Evolutionary conservation across 2,329 filamentous ascomycete species (phyloP).

Genomic region (Phialocephala sp.): DNA sequence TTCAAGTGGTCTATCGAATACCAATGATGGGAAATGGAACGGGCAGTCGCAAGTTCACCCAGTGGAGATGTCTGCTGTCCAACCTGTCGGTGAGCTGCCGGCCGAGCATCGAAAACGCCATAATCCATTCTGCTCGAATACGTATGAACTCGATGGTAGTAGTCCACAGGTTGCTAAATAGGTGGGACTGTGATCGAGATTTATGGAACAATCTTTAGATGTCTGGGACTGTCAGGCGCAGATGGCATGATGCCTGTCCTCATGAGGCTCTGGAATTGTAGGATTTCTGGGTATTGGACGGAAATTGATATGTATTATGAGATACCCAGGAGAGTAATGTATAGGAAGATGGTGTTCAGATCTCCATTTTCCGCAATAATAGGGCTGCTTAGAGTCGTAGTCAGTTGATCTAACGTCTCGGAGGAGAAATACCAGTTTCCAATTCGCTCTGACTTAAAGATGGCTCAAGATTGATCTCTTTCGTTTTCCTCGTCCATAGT

Average conservation of each 20-base stretch:
- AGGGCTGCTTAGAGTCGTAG: too few relatives aligned
- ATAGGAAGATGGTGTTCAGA: neutral
- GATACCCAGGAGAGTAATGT: constrained; percentile 8
- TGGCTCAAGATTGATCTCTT: too few relatives aligned
- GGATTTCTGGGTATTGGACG: neutral
- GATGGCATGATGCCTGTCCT: neutral
- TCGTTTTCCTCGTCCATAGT: too few relatives aligned
- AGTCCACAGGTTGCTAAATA: neutral
- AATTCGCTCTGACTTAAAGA: too few relatives aligned
- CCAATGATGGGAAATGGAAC: neutral
- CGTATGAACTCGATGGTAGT: neutral
- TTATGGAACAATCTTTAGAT: neutral
- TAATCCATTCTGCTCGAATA: constrained; percentile 1
- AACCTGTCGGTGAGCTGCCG: neutral
- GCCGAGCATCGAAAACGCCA: neutral
- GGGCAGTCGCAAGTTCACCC: neutral
- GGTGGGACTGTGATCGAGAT: neutral
- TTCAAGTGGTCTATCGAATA: neutral
- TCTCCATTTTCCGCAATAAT: neutral
- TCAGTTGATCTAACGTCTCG: too few relatives aligned
- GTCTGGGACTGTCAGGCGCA: neutral
- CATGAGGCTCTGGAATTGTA: neutral
- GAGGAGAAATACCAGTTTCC: too few relatives aligned
- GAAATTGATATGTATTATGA: neutral
- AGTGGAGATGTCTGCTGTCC: neutral